Percentiles rank a stretch among this genome's conserved stretches.
Conservation (phyloP, 2,329 filamentous ascomycete genomes). For the Colletotrichum sp. region DNA sequence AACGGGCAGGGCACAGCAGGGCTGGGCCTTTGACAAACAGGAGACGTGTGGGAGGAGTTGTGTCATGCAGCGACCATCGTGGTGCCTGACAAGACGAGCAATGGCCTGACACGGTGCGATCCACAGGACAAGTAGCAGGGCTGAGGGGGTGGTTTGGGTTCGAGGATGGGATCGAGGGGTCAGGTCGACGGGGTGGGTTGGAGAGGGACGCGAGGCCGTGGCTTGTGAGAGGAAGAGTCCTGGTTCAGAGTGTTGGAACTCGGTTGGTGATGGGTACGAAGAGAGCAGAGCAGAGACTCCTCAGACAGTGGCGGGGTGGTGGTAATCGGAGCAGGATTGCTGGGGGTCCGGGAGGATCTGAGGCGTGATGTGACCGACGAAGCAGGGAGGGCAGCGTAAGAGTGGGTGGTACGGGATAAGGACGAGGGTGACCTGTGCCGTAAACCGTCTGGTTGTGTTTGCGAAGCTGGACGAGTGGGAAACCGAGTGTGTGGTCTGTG, state of each 20-base stretch:
- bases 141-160: conserved; percentile 10
- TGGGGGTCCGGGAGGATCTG: conserved; percentile 1
- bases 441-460: background rate
- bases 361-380: background rate
- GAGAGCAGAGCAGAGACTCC: background rate
- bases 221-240: background rate
- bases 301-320: conserved; percentile 6
- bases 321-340: background rate
- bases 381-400: background rate
- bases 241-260: background rate
- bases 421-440: background rate
- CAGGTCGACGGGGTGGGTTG: background rate
- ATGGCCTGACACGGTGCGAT: conserved; percentile 18
- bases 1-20: conserved; percentile 16
- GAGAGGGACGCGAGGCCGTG: background rate
- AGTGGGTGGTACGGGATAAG: background rate
- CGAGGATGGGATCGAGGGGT: background rate
- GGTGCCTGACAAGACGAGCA: conserved; percentile 7
- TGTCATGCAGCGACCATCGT: conserved; percentile 20
- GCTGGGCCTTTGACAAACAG: conserved; percentile 11
- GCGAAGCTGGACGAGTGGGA: background rate
- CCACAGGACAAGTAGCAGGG: conserved; percentile 15
- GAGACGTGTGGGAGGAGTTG: conserved; percentile 17
- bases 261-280: background rate
- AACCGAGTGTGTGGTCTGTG: background rate